Conservation (phyloP, 352 stramenopile species). For the Pythium aquatile region DNA sequence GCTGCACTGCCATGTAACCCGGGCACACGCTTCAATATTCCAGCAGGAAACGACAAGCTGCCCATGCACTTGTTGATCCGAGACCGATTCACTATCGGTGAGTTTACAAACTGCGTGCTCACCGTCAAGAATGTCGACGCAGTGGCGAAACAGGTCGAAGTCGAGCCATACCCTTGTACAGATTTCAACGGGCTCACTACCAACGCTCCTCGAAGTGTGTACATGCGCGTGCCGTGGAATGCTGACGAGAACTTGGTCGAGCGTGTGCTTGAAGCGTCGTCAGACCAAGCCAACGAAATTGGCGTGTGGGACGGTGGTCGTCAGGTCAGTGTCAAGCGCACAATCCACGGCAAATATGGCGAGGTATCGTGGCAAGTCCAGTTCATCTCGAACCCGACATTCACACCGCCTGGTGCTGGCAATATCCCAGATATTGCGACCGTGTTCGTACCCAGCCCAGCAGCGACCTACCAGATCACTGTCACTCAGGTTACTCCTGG, state of each 20-base stretch:
- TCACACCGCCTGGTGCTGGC: conserved; percentile 89
- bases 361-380: conserved; percentile 92
- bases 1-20: conserved; percentile 26
- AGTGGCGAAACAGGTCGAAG: conserved; percentile 32
- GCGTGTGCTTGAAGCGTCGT: conserved; percentile 53
- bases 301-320: conserved; percentile 49
- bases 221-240: conserved; percentile 64
- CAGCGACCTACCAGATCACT: conserved; percentile 33
- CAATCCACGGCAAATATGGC: conserved; percentile 94
- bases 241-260: conserved; percentile 47
- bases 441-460: conserved; percentile 33
- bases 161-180: conserved; percentile 33
- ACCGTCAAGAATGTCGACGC: conserved; percentile 32
- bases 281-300: conserved; percentile 39
- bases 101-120: conserved; percentile 58
- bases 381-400: conserved; percentile 92
- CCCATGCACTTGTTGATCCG: conserved; percentile 31
- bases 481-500: conserved; percentile 89
- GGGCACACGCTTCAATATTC: conserved; percentile 29
- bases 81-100: conserved; percentile 58
- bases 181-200: conserved; percentile 24
- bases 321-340: conserved; percentile 83
- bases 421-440: conserved; percentile 76
- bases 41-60: conserved; percentile 32
- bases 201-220: conserved; percentile 25